Evolutionary conservation across 768 basidiomycete genomes (phyloP).

Genomic region (Mrakia gelida): DNA sequence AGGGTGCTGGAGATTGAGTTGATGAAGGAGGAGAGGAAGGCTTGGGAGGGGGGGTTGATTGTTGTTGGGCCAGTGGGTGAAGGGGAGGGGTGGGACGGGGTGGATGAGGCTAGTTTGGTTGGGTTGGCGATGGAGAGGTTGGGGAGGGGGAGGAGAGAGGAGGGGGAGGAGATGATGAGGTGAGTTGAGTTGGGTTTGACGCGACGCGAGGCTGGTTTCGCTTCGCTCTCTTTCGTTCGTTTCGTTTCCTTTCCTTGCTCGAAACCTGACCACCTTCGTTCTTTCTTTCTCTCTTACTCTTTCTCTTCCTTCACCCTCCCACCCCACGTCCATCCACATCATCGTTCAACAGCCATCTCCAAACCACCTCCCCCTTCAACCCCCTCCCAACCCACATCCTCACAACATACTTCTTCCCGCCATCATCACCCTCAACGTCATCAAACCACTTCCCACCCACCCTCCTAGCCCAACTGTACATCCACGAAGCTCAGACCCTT

Average conservation of each 20-base stretch:
- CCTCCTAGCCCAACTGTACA: neutral
- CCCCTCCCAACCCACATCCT: neutral
- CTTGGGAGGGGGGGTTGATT: neutral
- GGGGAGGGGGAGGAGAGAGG: neutral
- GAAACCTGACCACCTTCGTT: neutral
- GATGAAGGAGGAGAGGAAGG: neutral
- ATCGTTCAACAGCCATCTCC: neutral
- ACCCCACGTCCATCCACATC: no score
- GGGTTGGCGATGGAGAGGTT: constrained; percentile 1
- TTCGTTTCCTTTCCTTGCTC: neutral
- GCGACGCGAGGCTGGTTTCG: neutral
- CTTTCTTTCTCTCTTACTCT: neutral
- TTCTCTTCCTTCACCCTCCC: no score
- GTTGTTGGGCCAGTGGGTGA: neutral
- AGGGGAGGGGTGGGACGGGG: neutral
- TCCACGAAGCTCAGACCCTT: neutral
- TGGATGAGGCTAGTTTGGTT: neutral
- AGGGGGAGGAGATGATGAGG: neutral
- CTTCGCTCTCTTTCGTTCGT: neutral
- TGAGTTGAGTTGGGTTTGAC: neutral
- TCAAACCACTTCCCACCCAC: neutral
- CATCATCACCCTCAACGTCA: neutral
- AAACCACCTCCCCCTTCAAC: neutral
- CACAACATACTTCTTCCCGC: constrained; percentile 6
- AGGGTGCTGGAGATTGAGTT: neutral